Conservation (phyloP, 495 filamentous ascomycete genomes). For the Xylaria bambusicola region DNA sequence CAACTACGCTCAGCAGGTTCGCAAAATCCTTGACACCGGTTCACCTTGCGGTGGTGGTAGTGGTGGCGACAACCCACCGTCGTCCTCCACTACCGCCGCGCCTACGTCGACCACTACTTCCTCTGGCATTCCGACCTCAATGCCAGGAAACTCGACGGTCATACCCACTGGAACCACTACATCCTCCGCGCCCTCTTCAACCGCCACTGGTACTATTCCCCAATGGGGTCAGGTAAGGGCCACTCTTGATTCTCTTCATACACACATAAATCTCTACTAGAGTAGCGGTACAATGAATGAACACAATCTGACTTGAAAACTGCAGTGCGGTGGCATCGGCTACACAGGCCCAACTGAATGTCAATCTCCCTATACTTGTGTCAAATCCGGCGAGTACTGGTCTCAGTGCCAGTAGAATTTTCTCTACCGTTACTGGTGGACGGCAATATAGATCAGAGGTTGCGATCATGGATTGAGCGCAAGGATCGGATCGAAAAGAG, state of each 20-base stretch:
- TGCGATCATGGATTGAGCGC: constrained; percentile 17
- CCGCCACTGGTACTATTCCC: constrained; percentile 14
- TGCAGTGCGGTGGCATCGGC: constrained; percentile 32
- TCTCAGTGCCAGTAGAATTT: constrained; percentile 21
- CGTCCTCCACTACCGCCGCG: not conserved
- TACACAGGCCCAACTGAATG: constrained; percentile 34
- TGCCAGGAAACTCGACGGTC: not conserved
- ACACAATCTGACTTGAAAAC: not conserved
- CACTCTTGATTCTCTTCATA: not conserved
- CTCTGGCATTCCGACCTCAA: not conserved
- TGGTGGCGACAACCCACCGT: not conserved
- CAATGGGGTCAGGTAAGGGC: constrained; percentile 28
- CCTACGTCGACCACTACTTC: not conserved
- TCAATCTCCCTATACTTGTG: constrained; percentile 29
- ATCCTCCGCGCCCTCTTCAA: constrained; percentile 8
- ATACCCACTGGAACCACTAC: not conserved
- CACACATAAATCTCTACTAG: too few relatives aligned
- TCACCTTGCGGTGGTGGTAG: constrained; percentile 20
- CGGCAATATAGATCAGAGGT: constrained; percentile 13
- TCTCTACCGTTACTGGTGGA: not conserved
- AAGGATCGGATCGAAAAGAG: constrained; percentile 14
- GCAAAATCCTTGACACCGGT: constrained; percentile 31
- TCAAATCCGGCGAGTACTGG: constrained; percentile 12
- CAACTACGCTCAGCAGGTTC: constrained; percentile 44
- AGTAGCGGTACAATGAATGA: not conserved